Base-by-base conservation (phyloP, 306 rosid species). In the Malus fusca region DNA sequence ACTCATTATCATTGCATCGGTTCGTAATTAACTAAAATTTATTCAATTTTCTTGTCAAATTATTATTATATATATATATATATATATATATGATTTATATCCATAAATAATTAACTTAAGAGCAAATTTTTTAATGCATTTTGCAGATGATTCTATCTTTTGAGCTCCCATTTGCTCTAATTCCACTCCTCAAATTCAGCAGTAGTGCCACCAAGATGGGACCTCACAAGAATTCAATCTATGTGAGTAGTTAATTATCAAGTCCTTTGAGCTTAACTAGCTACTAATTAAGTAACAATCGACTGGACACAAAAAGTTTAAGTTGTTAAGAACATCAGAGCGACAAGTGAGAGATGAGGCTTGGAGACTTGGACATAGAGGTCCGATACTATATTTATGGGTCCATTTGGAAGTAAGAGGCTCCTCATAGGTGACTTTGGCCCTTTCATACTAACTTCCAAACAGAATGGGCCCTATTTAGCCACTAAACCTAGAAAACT, bases 61-160 rank as follows among this genome's bases (percentile, higher is more conserved):
- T 48, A 11, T 17, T 48, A 30, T 40, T 35, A 26, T 26, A 26
- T 26, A 26, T 26, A 26, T 26, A 26, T 26, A 26, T 26, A 26
- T 26, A 26, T 26, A 26, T 26, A 26, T n/a, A 33, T 33, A 33
- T 33, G 8, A 33, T 33, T 33, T 33, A 33, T 7, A 48, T 48
- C 55, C 53, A 15, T 48, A 17, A 46, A 17, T 44, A 71, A 55
- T 26, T 61, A 35, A 53, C 7, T 48, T 28, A 31, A 5, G 64
- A 35, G 35, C 23, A 37, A 60, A 18, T 1, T 23, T 46, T 42
- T 60, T 2, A 21, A 62, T 69, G 30, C 52, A 8, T 64, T 80
- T 60, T 81, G 71, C 93, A 94, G 98, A 94, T 91, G 97, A 87
- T 94, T 70, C 97, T 94, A 78, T 86, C 97, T 21, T 94, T 94